These are phyloP conservation scores for Septoria linicola DNA, from an alignment of 2,329 filamentous ascomycete genomes.

Conservation along the genomic window DNA sequence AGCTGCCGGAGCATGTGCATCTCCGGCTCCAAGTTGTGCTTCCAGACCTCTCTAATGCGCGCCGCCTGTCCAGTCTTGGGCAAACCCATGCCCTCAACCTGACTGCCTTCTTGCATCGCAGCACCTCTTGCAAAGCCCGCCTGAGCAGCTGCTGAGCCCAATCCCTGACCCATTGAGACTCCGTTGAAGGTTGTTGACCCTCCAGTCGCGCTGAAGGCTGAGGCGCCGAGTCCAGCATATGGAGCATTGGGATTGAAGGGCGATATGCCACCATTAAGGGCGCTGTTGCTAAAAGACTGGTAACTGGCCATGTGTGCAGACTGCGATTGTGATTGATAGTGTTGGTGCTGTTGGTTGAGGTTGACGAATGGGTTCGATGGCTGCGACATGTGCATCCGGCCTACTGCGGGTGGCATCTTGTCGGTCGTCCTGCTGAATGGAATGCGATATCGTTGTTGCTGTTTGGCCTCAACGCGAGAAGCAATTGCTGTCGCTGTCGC, in stretches of 20 bases:
- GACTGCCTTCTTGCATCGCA: constrained; percentile 48
- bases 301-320: constrained; percentile 38
- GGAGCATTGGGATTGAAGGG: constrained; percentile 36
- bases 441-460: neutral
- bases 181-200: constrained; percentile 34
- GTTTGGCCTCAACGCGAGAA: neutral
- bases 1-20: constrained; percentile 80
- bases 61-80: constrained; percentile 64
- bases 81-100: constrained; percentile 30
- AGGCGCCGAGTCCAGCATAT: constrained; percentile 30
- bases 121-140: constrained; percentile 81
- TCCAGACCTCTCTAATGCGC: constrained; percentile 95
- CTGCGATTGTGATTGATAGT: constrained; percentile 36
- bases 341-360: constrained; percentile 46
- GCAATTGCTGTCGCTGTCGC: no score
- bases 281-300: constrained; percentile 34
- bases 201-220: constrained; percentile 35
- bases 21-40: constrained; percentile 84
- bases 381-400: constrained; percentile 58
- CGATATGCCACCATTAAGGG: constrained; percentile 44
- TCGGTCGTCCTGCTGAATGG: neutral
- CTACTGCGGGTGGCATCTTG: constrained; percentile 59
- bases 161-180: constrained; percentile 56
- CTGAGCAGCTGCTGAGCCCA: constrained; percentile 82
- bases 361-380: constrained; percentile 60